These are phyloP conservation scores for Chlamydomonas applanata DNA, from an alignment of 139 green algal species.

Conservation along the genomic window DNA sequence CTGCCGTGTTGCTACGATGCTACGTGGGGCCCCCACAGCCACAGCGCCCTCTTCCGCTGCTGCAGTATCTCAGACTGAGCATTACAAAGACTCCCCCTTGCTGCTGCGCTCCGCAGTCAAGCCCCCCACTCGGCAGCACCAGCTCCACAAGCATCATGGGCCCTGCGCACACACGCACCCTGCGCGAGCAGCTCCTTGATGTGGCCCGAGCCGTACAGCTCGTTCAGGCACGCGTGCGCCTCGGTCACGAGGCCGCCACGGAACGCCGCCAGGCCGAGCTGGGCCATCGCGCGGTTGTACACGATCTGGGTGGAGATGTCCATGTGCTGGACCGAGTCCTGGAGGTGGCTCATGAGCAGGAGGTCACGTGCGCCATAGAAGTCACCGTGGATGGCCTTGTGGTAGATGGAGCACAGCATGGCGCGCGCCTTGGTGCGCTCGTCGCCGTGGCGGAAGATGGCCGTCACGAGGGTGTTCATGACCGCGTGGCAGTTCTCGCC, in stretches of 20 bases:
- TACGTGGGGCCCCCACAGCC: no score
- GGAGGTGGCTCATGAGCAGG: slow-evolving; percentile 96
- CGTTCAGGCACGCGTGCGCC: slow-evolving; percentile 84
- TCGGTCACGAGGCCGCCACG: slow-evolving; percentile 83
- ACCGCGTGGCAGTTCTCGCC: slow-evolving; percentile 53
- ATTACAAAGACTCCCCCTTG: no score
- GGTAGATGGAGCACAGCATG: slow-evolving; percentile 96
- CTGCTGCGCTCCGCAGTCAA: no score
- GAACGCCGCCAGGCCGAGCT: slow-evolving; percentile 96
- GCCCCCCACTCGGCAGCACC: no score
- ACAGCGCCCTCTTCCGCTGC: no score
- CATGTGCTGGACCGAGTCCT: slow-evolving; percentile 78
- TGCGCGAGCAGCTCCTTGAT: slow-evolving; percentile 98
- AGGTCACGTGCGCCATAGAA: slow-evolving; percentile 92
- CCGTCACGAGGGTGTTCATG: slow-evolving; percentile 61
- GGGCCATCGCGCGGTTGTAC: slow-evolving; percentile 94
- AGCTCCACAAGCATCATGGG: no score
- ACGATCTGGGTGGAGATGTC: slow-evolving; percentile 97
- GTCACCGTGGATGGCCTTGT: slow-evolving; percentile 85
- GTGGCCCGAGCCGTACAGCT: slow-evolving; percentile 90
- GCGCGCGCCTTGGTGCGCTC: slow-evolving; percentile 93
- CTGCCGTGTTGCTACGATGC: no score
- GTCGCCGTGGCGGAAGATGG: slow-evolving; percentile 89
- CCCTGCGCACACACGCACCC: slow-evolving; percentile 31
- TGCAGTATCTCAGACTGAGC: no score